Base-by-base conservation (phyloP, 2,329 filamentous ascomycete genomes). In the Hymenoscyphus linearis region DNA sequence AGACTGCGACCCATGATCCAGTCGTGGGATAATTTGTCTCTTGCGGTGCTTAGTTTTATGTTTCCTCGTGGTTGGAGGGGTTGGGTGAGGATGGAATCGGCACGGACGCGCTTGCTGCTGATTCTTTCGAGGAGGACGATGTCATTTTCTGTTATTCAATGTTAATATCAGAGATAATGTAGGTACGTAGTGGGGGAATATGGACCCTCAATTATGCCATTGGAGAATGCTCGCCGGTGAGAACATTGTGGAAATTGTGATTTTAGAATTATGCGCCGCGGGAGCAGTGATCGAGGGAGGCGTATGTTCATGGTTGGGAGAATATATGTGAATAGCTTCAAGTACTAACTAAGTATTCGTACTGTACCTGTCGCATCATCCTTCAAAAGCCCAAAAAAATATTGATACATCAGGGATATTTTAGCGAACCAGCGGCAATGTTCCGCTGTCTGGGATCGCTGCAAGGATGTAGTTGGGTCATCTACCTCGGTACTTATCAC, bases 61-160 rank as follows among this genome's bases (percentile, higher is more conserved):
- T 71, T 73, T 10, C 72, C 71, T 26, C 74, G 73, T 54, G 66
- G 68, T 36, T 68, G 72, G 37, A 82, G 71, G 25, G 76, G 77
- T 58, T 74, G 75, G 0, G 75, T 76, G 47, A 82, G 71, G 18
- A 74, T 68, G 3, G 73, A 60, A 1, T 57, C 18, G 10, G 62
- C 54, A 5, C 36, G 47, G 37, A 53, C 31, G 44, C 60, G 25
- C 25, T 36, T 60, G 22, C 57, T 27, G 22, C 60, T 68, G 6
- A 66, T 60, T 25, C 40, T 16, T 52, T 64, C 67, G 34, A 73
- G 58, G 9, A 73, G 55, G 44, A 74, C 70, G 53, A 69, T 65
- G 52, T 74, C 72, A 57, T 69, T 66, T 57, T 73, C 72, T 73
- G 37, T 27, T 16, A 52, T 12, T 12, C 12, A 31, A 37, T 7